A percentile compares a stretch with the other conserved stretches of the same genome.
These are phyloP conservation scores for Mercurialis annua DNA, from an alignment of 345 rosid genomes.

Conservation along the genomic window DNA sequence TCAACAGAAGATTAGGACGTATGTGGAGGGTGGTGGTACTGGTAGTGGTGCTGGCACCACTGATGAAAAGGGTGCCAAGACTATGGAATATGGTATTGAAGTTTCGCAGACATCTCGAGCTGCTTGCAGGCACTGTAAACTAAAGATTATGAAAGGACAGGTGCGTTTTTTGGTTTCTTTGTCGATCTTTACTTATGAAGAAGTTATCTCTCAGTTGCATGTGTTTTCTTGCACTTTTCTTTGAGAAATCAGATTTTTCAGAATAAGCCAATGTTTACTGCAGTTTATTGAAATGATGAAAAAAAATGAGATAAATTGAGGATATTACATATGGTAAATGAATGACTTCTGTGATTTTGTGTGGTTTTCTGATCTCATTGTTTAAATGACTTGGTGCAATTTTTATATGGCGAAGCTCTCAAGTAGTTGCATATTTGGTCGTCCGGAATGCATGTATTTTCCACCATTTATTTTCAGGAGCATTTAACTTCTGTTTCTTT, in stretches of 20 bases:
- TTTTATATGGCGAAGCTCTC: background rate
- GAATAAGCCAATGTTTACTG: no score
- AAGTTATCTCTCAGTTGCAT: background rate
- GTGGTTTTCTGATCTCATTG: background rate
- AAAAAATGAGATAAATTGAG: no score
- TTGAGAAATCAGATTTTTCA: background rate
- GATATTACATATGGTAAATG: background rate
- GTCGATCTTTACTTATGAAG: background rate
- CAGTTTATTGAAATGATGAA: no score
- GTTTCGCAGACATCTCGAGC: conserved; percentile 83
- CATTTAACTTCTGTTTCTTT: background rate
- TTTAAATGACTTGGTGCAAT: background rate
- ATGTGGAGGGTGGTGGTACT: conserved; percentile 48
- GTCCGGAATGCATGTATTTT: background rate
- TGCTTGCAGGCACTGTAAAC: conserved; percentile 59
- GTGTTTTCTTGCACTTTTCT: background rate
- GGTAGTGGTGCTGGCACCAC: background rate
- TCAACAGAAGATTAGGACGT: conserved; percentile 71
- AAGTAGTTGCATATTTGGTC: background rate
- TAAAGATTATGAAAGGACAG: conserved; percentile 87
- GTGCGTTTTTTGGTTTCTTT: conserved; percentile 25
- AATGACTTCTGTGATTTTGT: background rate
- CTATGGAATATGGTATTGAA: conserved; percentile 59
- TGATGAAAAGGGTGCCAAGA: conserved; percentile 16
- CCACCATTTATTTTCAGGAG: background rate